Evolutionary conservation across 257 asterid species (phyloP).

Genomic region (Lycium barbarum): DNA sequence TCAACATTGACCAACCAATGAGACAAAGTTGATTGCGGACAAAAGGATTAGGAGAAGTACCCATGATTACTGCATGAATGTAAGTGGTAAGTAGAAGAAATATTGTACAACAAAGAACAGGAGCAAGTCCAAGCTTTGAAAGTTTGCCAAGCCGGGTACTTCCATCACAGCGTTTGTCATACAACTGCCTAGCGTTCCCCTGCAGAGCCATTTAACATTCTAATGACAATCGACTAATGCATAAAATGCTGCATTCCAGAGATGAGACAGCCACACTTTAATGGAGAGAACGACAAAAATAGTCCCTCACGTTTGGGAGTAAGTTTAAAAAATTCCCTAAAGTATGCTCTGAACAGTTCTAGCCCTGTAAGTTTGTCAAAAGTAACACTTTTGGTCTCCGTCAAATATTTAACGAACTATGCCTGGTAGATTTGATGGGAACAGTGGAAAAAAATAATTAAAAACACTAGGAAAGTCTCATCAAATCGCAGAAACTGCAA

Average conservation of each 20-base stretch:
- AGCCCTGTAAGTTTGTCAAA: too few relatives aligned
- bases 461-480: too few relatives aligned
- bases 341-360: too few relatives aligned
- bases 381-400: too few relatives aligned
- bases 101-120: constrained; percentile 79
- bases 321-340: too few relatives aligned
- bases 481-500: too few relatives aligned
- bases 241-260: constrained; percentile 1
- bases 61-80: constrained; percentile 73
- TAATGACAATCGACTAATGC: background rate
- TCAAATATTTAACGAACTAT: too few relatives aligned
- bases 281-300: background rate
- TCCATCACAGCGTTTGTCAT: constrained; percentile 78
- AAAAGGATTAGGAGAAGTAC: constrained; percentile 50
- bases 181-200: constrained; percentile 93
- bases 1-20: constrained; percentile 14
- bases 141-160: constrained; percentile 74
- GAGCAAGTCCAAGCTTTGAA: constrained; percentile 95
- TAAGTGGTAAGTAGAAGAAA: constrained; percentile 73
- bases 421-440: too few relatives aligned
- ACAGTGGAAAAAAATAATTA: too few relatives aligned
- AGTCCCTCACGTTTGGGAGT: too few relatives aligned
- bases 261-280: background rate
- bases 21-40: constrained; percentile 10
- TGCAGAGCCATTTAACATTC: constrained; percentile 45